Evolutionary conservation across 331 rosid species (phyloP).

Genomic region (Saraca asoca): DNA sequence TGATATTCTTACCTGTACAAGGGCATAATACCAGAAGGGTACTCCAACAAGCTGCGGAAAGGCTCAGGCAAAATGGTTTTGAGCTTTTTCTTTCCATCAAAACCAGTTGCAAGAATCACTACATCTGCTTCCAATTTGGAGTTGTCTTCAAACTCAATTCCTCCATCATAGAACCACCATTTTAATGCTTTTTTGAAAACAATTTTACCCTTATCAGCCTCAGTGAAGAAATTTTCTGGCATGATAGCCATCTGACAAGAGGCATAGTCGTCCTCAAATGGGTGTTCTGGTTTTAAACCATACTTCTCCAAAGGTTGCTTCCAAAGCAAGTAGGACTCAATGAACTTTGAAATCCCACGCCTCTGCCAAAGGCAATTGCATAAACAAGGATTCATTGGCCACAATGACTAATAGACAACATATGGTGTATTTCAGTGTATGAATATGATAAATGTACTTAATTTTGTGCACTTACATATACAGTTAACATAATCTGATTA

Average conservation of each 20-base stretch:
- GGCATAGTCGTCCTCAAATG: conserved; percentile 80
- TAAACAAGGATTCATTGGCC: conserved; percentile 26
- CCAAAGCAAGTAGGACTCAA: conserved; percentile 71
- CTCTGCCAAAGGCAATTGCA: conserved; percentile 45
- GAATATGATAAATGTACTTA: too few species aligned
- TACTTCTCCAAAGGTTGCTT: conserved; percentile 74
- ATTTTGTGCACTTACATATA: too few species aligned
- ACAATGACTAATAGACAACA: background rate
- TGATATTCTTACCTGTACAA: conserved; percentile 56
- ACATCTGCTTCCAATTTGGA: conserved; percentile 64
- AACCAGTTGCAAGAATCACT: conserved; percentile 75
- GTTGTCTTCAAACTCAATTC: conserved; percentile 74
- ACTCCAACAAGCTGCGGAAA: conserved; percentile 58
- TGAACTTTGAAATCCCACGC: conserved; percentile 63
- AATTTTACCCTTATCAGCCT: conserved; percentile 77
- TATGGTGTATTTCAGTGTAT: too few species aligned
- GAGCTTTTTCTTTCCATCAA: conserved; percentile 74
- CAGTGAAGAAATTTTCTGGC: conserved; percentile 73
- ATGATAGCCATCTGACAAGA: conserved; percentile 82
- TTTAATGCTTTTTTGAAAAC: conserved; percentile 58
- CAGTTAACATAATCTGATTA: too few species aligned
- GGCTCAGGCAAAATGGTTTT: conserved; percentile 65
- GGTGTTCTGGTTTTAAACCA: conserved; percentile 71
- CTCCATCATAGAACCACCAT: conserved; percentile 72
- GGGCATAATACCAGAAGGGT: conserved; percentile 61